phyloP scores from a whole-genome alignment of 768 basidiomycete genomes.

The Kwoniella botswanensis region DNA sequence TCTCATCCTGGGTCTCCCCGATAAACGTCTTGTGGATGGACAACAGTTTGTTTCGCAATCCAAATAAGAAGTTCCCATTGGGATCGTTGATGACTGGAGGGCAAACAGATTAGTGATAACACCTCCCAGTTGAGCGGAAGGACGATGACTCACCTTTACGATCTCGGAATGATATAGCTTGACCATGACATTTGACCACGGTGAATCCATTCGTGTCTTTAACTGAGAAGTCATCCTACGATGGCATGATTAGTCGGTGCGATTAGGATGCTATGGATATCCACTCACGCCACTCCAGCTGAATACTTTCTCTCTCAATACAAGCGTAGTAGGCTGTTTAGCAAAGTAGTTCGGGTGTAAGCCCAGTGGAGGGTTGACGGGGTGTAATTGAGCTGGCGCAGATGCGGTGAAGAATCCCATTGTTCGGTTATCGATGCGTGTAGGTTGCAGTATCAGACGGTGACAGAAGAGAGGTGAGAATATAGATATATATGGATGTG shows the following conservation, averaged over 20 bases:
- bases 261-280: neutral
- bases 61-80: conserved; percentile 49
- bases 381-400: conserved; percentile 37
- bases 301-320: conserved; percentile 55
- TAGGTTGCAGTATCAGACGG: neutral
- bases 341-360: conserved; percentile 50
- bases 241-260: neutral
- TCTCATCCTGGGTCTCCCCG: conserved; percentile 37
- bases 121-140: neutral
- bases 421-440: conserved; percentile 2
- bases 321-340: conserved; percentile 46
- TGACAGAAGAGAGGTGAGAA: too few relatives aligned
- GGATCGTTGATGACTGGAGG: conserved; percentile 49
- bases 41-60: conserved; percentile 50
- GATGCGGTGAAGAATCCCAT: conserved; percentile 47
- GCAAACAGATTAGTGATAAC: neutral
- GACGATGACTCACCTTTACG: conserved; percentile 42
- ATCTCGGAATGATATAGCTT: conserved; percentile 49
- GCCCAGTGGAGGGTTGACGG: conserved; percentile 50
- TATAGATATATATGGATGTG: too few relatives aligned
- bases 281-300: conserved; percentile 50
- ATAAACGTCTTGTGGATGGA: conserved; percentile 46
- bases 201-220: conserved; percentile 48
- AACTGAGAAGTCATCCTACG: conserved; percentile 54
- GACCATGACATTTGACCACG: conserved; percentile 50